These are phyloP conservation scores for Fusarium brachygibbosum DNA, from an alignment of 2,329 filamentous ascomycete genomes.

Conservation along the genomic window DNA sequence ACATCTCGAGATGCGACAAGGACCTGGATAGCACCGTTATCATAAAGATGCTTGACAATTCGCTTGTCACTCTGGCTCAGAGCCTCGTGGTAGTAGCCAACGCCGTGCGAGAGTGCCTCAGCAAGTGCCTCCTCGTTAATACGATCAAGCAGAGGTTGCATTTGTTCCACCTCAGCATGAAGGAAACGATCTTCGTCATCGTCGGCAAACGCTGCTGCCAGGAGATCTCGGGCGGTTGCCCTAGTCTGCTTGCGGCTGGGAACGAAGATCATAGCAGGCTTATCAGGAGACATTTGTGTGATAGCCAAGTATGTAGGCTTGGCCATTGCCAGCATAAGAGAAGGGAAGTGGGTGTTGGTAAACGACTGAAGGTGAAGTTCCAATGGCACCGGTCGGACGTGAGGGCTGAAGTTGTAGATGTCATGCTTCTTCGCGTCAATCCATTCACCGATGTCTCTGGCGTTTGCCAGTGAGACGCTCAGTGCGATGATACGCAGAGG, in stretches of 20 bases:
- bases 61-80: slow-evolving; percentile 89
- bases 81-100: slow-evolving; percentile 98
- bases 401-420: slow-evolving; percentile 98
- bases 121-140: slow-evolving; percentile 89
- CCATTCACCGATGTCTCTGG: slow-evolving; percentile 96
- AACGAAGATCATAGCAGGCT: slow-evolving; percentile 92
- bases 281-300: slow-evolving; percentile 86
- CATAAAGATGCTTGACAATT: slow-evolving; percentile 93
- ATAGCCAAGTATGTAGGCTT: slow-evolving; percentile 93
- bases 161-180: slow-evolving; percentile 84
- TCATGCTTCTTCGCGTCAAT: slow-evolving; percentile 98
- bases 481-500: slow-evolving; percentile 89
- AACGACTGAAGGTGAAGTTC: slow-evolving; percentile 97
- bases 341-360: slow-evolving; percentile 95
- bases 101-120: slow-evolving; percentile 90
- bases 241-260: slow-evolving; percentile 94
- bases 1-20: slow-evolving; percentile 83
- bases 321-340: slow-evolving; percentile 98
- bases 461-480: slow-evolving; percentile 92
- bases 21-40: slow-evolving; percentile 89
- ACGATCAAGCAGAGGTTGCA: slow-evolving; percentile 83
- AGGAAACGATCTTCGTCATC: slow-evolving; percentile 96
- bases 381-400: slow-evolving; percentile 87
- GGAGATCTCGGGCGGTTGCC: slow-evolving; percentile 85
- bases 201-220: slow-evolving; percentile 88